Evolutionary conservation across 2,329 filamentous ascomycete species (phyloP), one percentile per base, ranked within the genome.

Genomic region (Exserohilum turcica): DNA sequence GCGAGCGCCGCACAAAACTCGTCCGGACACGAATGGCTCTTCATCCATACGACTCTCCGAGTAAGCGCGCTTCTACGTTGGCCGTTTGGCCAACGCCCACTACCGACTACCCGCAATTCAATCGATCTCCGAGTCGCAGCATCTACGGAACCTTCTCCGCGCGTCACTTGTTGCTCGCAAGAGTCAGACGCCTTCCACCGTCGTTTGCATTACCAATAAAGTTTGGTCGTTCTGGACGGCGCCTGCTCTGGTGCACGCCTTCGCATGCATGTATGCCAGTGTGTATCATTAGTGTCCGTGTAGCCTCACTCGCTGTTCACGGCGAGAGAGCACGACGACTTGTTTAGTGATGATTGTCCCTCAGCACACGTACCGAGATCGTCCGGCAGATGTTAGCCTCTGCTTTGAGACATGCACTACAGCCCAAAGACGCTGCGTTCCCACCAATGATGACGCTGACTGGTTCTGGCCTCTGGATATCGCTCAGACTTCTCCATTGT

Each of bases 61-160:
- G 18, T 47, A 52, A 38, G 45, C 43, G 36, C 36, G 36, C 33
- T 53, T 43, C 39, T 47, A 53, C 46, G 45, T 43, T 53, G 28
- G 43, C 39, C 29, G 39, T 29, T 36, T 38, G 28, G 28, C 21
- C 32, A 49, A 37, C 45, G 45, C 43, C 33, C 38, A 32, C 45
- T 31, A 37, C 49, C 27, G 40, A 49, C 50, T 36, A 35, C n/a
- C 39, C 32, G 35, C 29, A n/a, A n/a, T 32, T 29, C 47, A 36
- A n/a, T 32, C 47, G 44, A n/a, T 32, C 42, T 21, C 16, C 13
- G 13, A 13, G 32, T 43, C 33, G 19, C 27, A 36, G 31, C 19
- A 12, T 42, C 13, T 28, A 27, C 45, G 50, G 50, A 53, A 21
- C 8, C 10, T 28, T 18, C 39, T 49, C 45, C 45, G 50, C 8